Evolutionary conservation across 1,139 yeast species (phyloP).

Genomic region (Taphrina flavorubra): DNA sequence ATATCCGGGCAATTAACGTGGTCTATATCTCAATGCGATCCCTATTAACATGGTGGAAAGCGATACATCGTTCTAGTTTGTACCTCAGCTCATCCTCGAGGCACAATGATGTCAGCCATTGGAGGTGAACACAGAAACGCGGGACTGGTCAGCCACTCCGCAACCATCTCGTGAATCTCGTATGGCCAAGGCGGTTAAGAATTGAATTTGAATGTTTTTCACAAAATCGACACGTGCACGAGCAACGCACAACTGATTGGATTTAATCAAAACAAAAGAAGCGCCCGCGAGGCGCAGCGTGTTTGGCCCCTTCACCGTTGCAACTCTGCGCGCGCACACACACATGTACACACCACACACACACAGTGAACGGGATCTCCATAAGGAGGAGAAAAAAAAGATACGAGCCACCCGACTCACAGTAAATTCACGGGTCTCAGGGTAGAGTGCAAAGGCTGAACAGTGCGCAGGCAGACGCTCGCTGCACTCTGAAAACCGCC

Average conservation of each 20-base stretch:
- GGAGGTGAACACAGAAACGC: not conserved
- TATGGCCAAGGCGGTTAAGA: not conserved
- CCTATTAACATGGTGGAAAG: no score
- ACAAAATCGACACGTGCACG: not conserved
- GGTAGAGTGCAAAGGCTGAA: conserved; percentile 25
- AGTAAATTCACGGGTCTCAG: conserved; percentile 24
- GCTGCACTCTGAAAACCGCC: conserved; percentile 27
- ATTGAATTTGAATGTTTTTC: not conserved
- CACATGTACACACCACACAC: no score
- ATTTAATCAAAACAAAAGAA: conserved; percentile 16
- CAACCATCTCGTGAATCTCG: not conserved
- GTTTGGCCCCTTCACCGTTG: no score
- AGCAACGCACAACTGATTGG: conserved; percentile 17
- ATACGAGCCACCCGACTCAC: conserved; percentile 16
- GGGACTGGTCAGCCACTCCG: not conserved
- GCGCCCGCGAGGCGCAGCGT: conserved; percentile 4
- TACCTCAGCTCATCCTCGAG: not conserved
- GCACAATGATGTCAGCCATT: conserved; percentile 8
- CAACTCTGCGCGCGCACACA: no score
- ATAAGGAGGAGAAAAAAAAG: conserved; percentile 7
- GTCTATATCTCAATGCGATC: no score
- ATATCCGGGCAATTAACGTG: no score
- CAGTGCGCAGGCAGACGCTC: conserved; percentile 9
- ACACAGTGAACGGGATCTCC: no score
- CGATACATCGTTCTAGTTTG: no score